Evolutionary conservation across 257 asterid genomes (phyloP).

Genomic region (Misopates orontium): DNA sequence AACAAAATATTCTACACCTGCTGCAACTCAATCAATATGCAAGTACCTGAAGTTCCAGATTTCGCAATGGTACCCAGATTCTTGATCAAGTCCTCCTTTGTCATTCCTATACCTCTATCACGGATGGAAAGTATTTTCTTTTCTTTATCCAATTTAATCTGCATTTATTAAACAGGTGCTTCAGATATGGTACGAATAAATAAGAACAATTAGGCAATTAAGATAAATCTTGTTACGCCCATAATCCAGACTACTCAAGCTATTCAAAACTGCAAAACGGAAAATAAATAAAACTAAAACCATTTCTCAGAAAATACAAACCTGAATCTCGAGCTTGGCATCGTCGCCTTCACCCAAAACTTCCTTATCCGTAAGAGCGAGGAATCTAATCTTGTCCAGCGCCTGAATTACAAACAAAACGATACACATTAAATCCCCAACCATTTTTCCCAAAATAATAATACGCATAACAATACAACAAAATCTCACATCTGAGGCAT

Average conservation of each 20-base stretch:
- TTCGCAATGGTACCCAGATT: constrained; percentile 97
- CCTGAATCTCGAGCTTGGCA: constrained; percentile 94
- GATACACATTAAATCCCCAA: constrained; percentile 4
- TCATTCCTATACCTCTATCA: constrained; percentile 96
- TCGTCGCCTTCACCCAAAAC: constrained; percentile 91
- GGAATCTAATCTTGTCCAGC: constrained; percentile 87
- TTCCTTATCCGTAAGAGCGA: constrained; percentile 88
- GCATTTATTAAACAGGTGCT: constrained; percentile 27
- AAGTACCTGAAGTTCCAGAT: constrained; percentile 94
- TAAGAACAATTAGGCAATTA: too few relatives aligned
- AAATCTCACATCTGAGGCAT: constrained; percentile 89
- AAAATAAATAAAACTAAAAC: neutral
- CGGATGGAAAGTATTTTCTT: constrained; percentile 85
- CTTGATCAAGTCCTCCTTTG: constrained; percentile 92
- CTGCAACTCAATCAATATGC: neutral
- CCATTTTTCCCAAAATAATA: neutral
- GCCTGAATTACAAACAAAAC: constrained; percentile 52
- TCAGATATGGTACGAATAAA: neutral
- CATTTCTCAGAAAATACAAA: neutral
- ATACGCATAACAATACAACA: neutral
- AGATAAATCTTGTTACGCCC: too few relatives aligned
- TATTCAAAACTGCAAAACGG: neutral
- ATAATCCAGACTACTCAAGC: too few relatives aligned
- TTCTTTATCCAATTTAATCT: constrained; percentile 92
- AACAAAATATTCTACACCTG: neutral